Conservation (phyloP, 495 filamentous ascomycete species). For the Hyaloscypha finlandica region DNA sequence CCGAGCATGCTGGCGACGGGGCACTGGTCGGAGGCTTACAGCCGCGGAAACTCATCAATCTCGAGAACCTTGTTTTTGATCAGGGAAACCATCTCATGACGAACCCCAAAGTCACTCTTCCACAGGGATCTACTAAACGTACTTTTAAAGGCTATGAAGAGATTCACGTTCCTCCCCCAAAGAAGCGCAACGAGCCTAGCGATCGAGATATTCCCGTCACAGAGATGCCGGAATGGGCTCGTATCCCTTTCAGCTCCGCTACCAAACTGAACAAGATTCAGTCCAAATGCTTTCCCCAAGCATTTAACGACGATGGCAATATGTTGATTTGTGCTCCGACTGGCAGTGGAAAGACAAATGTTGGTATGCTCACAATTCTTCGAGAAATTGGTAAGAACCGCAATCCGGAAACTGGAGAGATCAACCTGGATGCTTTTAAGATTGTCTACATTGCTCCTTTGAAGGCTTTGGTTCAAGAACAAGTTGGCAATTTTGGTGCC, state of each 20-base stretch:
- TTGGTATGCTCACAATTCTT: slow-evolving; percentile 95
- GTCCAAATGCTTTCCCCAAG: slow-evolving; percentile 85
- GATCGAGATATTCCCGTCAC: slow-evolving; percentile 81
- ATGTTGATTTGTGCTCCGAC: slow-evolving; percentile 97
- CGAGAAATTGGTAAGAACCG: slow-evolving; percentile 96
- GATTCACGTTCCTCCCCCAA: slow-evolving; percentile 92
- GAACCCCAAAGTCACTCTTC: slow-evolving; percentile 92
- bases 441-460: slow-evolving; percentile 93
- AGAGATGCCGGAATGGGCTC: slow-evolving; percentile 91
- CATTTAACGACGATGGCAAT: slow-evolving; percentile 94
- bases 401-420: slow-evolving; percentile 81
- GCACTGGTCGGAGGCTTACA: slow-evolving; percentile 83
- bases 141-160: slow-evolving; percentile 98
- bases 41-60: slow-evolving; percentile 82
- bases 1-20: slow-evolving; percentile 46
- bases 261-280: slow-evolving; percentile 91
- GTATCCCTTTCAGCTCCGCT: slow-evolving; percentile 73
- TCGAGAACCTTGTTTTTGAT: slow-evolving; percentile 95
- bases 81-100: slow-evolving; percentile 99
- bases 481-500: slow-evolving; percentile 95
- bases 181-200: slow-evolving; percentile 74
- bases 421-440: slow-evolving; percentile 95
- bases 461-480: slow-evolving; percentile 94
- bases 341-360: slow-evolving; percentile 97
- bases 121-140: slow-evolving; percentile 90